Evolutionary conservation across 257 asterid genomes (phyloP), one percentile per base, ranked within the genome.

Genomic region (Fraxinus cuspidata): DNA sequence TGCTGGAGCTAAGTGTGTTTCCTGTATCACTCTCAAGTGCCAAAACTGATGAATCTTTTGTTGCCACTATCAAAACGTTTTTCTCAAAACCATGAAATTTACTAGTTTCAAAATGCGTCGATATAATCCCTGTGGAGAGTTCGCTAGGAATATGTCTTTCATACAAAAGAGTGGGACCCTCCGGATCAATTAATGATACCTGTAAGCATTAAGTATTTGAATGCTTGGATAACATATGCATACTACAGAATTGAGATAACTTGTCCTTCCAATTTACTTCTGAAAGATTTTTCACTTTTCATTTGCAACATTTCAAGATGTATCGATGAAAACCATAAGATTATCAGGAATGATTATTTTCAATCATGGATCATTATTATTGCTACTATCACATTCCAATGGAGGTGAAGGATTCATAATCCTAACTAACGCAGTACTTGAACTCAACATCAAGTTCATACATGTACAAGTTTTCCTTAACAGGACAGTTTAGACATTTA

Each of bases 21-120:
- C 99, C 98, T 7, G 94, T 87, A 72, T 91, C 98, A 80, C 84
- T 84, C 84, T 93, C 99, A 2, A 93, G 88, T 67, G 96, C 87
- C 69, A 84, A 42, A 44, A 93, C 81, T 70, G 99, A 93, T 44
- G 98, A 95, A 85, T 93, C 99, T 81, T 89, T 95, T 25, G 97
- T 90, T 29, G 97, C 92, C 37, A 86, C 89, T 65, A 93, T 75
- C 37, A 93, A 78, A 34, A 87, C 89, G 76, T 90, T 92, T 87
- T 95, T 95, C 71, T 95, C 94, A 72, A 95, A 95, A 63, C 99
- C 98, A 77, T 95, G 94, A 77, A 92, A 81, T 84, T 85, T 91
- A 88, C 97, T 91, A 23, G 87, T 84, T 70, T 82, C 89, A 70
- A 90, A 91, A 86, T 93, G 96, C 83, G 81, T 81, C 32, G 98